Percentiles rank a stretch among this genome's conserved stretches.
Evolutionary conservation across 331 rosid species (phyloP).

Genomic region (Arachis monticola): DNA sequence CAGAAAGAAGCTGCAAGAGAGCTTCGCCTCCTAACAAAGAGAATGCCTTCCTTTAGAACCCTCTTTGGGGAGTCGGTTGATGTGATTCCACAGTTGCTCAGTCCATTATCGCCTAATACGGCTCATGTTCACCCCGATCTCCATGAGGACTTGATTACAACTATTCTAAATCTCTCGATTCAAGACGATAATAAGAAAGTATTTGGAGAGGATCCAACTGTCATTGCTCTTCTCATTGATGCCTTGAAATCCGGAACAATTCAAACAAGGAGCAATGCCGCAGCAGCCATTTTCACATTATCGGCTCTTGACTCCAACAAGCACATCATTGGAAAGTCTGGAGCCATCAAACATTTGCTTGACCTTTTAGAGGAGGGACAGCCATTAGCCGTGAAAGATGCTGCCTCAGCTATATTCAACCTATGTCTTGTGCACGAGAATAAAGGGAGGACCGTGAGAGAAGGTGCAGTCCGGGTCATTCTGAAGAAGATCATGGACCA

Average conservation of each 20-base stretch:
- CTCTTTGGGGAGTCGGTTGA: slow-evolving; percentile 37
- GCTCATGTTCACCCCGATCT: slow-evolving; percentile 45
- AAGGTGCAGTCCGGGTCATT: slow-evolving; percentile 53
- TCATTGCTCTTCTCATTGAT: slow-evolving; percentile 50
- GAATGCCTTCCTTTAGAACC: slow-evolving; percentile 45
- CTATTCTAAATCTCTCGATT: slow-evolving; percentile 54
- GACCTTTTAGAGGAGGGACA: slow-evolving; percentile 53
- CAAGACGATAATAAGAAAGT: slow-evolving; percentile 50
- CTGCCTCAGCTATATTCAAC: slow-evolving; percentile 54
- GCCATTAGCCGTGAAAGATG: slow-evolving; percentile 51
- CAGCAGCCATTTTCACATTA: background rate
- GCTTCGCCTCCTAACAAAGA: slow-evolving; percentile 48
- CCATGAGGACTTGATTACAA: slow-evolving; percentile 62
- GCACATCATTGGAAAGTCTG: slow-evolving; percentile 44
- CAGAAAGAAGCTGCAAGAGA: slow-evolving; percentile 65
- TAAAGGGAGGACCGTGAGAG: slow-evolving; percentile 47
- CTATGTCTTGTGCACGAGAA: slow-evolving; percentile 50
- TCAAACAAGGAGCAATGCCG: slow-evolving; percentile 44
- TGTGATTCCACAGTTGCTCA: slow-evolving; percentile 42
- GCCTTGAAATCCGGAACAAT: slow-evolving; percentile 52
- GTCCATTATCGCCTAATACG: slow-evolving; percentile 40
- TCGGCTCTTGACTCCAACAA: background rate
- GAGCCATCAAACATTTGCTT: slow-evolving; percentile 51
- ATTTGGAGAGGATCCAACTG: slow-evolving; percentile 44
- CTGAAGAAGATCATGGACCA: slow-evolving; percentile 44